These are phyloP conservation scores for Paraphysoderma sedebokerense DNA, from an alignment of 371 early-diverging fungal species.

Conservation along the genomic window DNA sequence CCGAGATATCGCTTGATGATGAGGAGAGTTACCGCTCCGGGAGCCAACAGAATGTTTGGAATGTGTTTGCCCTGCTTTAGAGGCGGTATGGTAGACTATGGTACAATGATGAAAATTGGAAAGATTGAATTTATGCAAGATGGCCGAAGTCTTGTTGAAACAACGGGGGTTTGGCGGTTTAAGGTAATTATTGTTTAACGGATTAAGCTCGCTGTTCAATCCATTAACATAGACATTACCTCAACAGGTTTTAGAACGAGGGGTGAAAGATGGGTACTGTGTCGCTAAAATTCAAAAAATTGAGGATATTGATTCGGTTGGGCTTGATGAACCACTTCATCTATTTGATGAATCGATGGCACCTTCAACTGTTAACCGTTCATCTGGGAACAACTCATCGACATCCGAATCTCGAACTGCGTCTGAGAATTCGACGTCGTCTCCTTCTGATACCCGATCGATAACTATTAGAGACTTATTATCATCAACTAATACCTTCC, in stretches of 20 bases:
- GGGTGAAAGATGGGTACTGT: conserved; percentile 14
- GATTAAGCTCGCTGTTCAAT: conserved; percentile 1
- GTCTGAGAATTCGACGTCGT: no score
- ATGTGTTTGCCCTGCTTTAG: conserved; percentile 25
- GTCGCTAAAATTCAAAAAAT: conserved; percentile 10
- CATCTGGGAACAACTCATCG: neutral
- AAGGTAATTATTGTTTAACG: conserved; percentile 3
- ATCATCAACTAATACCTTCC: conserved; percentile 10
- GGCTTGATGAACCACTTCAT: neutral
- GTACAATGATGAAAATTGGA: conserved; percentile 26
- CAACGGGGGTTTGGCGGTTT: conserved; percentile 18
- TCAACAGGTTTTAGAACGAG: conserved; percentile 16
- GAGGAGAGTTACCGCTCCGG: conserved; percentile 27
- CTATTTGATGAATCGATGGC: neutral
- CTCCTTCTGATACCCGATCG: conserved; percentile 7
- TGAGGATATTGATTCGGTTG: conserved; percentile 4
- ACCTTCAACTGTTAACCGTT: neutral
- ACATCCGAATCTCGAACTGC: no score
- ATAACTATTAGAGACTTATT: conserved; percentile 7
- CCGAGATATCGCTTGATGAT: conserved; percentile 43
- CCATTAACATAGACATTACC: conserved; percentile 14
- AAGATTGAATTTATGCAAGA: conserved; percentile 20
- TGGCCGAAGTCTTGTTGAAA: conserved; percentile 21
- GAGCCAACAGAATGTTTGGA: conserved; percentile 25
- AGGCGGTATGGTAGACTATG: conserved; percentile 14